phyloP scores from a whole-genome alignment of 1,284 basidiomycete genomes.

The Gomphus bonarii region DNA sequence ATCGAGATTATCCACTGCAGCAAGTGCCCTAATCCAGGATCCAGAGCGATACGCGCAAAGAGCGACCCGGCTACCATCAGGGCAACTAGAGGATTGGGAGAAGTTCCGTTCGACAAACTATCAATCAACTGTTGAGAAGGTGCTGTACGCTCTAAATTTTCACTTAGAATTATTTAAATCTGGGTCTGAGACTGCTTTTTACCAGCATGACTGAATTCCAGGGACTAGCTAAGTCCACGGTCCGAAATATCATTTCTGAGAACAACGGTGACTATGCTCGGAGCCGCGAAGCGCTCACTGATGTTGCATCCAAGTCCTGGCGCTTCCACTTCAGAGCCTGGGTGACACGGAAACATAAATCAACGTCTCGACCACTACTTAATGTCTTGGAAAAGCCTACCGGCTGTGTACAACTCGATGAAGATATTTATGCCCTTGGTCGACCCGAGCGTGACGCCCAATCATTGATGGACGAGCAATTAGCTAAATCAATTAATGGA shows the following conservation, averaged over 20 bases:
- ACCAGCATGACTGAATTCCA: neutral
- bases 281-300: slow-evolving; percentile 1
- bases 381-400: neutral
- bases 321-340: slow-evolving; percentile 1
- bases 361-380: neutral
- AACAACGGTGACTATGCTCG: slow-evolving; percentile 6
- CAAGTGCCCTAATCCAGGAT: neutral
- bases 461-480: neutral
- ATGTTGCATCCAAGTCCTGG: slow-evolving; percentile 8
- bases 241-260: slow-evolving; percentile 5
- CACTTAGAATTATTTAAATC: neutral
- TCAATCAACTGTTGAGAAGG: neutral
- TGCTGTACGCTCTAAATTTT: slow-evolving; percentile 1
- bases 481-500: slow-evolving; percentile 7
- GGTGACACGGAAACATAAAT: neutral
- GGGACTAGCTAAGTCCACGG: slow-evolving; percentile 9
- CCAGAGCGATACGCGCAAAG: neutral
- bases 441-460: slow-evolving; percentile 4
- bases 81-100: neutral
- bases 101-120: slow-evolving; percentile 3
- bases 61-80: neutral
- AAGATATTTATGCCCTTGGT: slow-evolving; percentile 3
- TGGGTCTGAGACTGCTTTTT: neutral
- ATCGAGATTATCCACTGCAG: neutral
- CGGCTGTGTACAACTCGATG: slow-evolving; percentile 1